These are phyloP conservation scores for Paradendryphiella salina DNA, from an alignment of 2,329 filamentous ascomycete species.

Conservation along the genomic window DNA sequence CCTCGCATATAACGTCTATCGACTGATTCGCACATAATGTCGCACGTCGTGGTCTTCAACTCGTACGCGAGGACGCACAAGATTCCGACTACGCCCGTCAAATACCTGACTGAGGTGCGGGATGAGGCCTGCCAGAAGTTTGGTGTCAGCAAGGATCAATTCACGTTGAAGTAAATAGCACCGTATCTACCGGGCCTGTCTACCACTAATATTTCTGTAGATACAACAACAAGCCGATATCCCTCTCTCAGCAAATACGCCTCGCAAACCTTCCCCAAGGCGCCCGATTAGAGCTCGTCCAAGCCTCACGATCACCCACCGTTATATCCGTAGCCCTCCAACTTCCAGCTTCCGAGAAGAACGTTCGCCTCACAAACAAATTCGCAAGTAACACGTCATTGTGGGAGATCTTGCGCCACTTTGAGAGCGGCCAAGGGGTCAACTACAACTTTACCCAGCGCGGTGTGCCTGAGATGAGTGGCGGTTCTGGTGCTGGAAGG, in stretches of 20 bases:
- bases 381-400: constrained; percentile 85
- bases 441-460: constrained; percentile 80
- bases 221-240: constrained; percentile 77
- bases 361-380: constrained; percentile 75
- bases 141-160: constrained; percentile 70
- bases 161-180: constrained; percentile 72
- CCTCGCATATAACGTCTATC: constrained; percentile 33
- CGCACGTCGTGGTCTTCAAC: constrained; percentile 86
- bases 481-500: constrained; percentile 65
- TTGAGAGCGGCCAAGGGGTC: constrained; percentile 64
- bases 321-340: constrained; percentile 89
- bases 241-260: constrained; percentile 82
- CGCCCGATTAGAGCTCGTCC: constrained; percentile 89
- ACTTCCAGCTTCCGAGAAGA: constrained; percentile 58
- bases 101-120: constrained; percentile 80
- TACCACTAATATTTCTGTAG: constrained; percentile 20
- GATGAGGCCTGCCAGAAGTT: constrained; percentile 87
- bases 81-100: constrained; percentile 81
- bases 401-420: constrained; percentile 88
- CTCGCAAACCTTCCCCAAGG: constrained; percentile 80
- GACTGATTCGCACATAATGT: constrained; percentile 64
- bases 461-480: constrained; percentile 67
- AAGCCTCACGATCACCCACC: constrained; percentile 80
- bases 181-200: neutral
- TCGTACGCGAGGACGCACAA: constrained; percentile 74